phyloP scores from a whole-genome alignment of 2,329 filamentous ascomycete species.

The Fusarium stilboides region DNA sequence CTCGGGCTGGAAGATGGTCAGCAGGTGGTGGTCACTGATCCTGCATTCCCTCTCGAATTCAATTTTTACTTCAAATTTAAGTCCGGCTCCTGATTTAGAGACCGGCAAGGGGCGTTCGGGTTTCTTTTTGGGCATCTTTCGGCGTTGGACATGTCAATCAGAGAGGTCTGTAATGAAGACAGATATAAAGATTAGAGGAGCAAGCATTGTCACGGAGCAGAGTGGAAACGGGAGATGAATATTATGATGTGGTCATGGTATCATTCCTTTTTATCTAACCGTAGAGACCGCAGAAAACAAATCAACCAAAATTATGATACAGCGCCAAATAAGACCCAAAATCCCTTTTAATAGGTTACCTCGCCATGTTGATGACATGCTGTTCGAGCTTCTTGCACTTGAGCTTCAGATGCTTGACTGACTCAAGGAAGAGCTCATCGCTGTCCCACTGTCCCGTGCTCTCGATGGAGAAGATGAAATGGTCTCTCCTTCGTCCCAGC shows the following conservation, averaged over 20 bases:
- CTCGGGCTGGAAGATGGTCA: slow-evolving; percentile 82
- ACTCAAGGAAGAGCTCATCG: slow-evolving; percentile 93
- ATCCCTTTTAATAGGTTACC: slow-evolving; percentile 54
- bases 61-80: slow-evolving; percentile 69
- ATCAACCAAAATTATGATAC: slow-evolving; percentile 44
- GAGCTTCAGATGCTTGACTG: slow-evolving; percentile 85
- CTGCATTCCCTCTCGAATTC: slow-evolving; percentile 84
- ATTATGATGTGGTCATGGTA: slow-evolving; percentile 53
- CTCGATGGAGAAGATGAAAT: slow-evolving; percentile 98
- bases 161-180: slow-evolving; percentile 16
- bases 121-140: slow-evolving; percentile 46
- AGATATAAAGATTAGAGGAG: slow-evolving; percentile 46
- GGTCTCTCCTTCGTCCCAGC: slow-evolving; percentile 89
- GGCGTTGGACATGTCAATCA: slow-evolving; percentile 47
- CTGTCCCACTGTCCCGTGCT: slow-evolving; percentile 96
- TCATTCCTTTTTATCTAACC: slow-evolving; percentile 55
- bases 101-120: slow-evolving; percentile 37
- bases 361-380: slow-evolving; percentile 77
- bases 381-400: slow-evolving; percentile 84
- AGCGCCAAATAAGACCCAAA: slow-evolving; percentile 43
- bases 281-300: slow-evolving; percentile 44
- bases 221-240: slow-evolving; percentile 22
- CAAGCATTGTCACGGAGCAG: slow-evolving; percentile 50
- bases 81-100: slow-evolving; percentile 30
- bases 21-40: slow-evolving; percentile 92